Percentiles rank a stretch among this genome's conserved stretches.
phyloP scores from a whole-genome alignment of 129 eudicot species.

The Flaveria linearis region DNA sequence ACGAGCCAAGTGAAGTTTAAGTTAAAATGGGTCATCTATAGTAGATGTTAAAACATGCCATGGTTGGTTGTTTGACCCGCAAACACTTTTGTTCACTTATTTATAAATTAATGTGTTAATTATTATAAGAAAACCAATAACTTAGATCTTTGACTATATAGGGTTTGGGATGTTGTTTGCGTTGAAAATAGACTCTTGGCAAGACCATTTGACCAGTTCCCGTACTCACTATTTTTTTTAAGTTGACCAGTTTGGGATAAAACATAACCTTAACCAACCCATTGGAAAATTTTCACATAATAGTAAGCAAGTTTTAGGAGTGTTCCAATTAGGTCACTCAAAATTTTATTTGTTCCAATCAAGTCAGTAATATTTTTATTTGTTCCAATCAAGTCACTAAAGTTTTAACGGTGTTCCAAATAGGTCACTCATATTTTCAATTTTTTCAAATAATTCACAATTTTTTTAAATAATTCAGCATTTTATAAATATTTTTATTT shows the following conservation, averaged over 20 bases:
- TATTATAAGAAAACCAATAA: constrained; percentile 1
- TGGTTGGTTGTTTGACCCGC: neutral
- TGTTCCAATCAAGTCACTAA: too few relatives aligned
- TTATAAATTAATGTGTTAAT: neutral
- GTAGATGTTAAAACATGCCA: neutral
- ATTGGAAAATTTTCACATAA: too few relatives aligned
- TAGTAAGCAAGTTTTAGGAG: too few relatives aligned
- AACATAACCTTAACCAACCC: neutral
- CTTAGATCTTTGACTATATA: neutral
- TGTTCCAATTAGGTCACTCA: too few relatives aligned
- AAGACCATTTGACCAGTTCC: neutral
- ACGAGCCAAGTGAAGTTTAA: neutral
- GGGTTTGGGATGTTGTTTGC: neutral
- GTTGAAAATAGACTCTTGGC: neutral
- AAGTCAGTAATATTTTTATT: too few relatives aligned
- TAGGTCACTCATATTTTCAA: too few relatives aligned
- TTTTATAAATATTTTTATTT: too few relatives aligned
- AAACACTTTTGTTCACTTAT: neutral
- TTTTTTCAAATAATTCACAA: too few relatives aligned
- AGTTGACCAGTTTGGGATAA: neutral
- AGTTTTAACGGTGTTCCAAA: too few relatives aligned
- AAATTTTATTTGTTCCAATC: too few relatives aligned
- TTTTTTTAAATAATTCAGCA: too few relatives aligned
- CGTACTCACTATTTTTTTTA: neutral
- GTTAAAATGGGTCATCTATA: neutral